phyloP scores from a whole-genome alignment of 225 moss, liverwort and hornwort species.

The Pseudoscleropodium purum region DNA sequence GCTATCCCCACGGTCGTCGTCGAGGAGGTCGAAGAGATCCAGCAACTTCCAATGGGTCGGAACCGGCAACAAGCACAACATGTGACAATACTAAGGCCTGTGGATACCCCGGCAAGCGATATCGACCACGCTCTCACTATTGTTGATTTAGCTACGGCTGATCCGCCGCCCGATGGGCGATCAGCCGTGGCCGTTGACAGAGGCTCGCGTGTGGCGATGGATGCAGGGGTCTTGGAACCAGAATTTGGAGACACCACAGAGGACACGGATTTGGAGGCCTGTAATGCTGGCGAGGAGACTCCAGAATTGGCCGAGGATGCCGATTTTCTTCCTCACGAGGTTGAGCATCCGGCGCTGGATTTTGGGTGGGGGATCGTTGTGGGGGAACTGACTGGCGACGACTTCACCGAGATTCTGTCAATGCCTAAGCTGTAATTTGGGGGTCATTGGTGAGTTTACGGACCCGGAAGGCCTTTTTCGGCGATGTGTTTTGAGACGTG shows the following conservation, averaged over 20 bases:
- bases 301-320: neutral
- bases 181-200: neutral
- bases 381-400: neutral
- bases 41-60: neutral
- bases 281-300: neutral
- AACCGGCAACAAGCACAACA: neutral
- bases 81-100: neutral
- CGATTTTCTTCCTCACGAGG: neutral
- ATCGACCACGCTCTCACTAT: neutral
- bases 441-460: neutral
- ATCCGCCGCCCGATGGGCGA: neutral
- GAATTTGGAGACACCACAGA: neutral
- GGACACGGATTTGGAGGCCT: neutral
- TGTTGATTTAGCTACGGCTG: neutral
- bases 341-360: neutral
- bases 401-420: neutral
- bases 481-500: neutral
- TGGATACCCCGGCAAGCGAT: neutral
- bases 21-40: neutral
- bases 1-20: neutral
- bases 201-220: neutral
- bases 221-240: neutral
- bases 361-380: neutral
- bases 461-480: neutral
- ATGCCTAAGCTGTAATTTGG: neutral